Base-by-base conservation (phyloP, 768 basidiomycete genomes). In the Gloeostereum incarnatum region DNA sequence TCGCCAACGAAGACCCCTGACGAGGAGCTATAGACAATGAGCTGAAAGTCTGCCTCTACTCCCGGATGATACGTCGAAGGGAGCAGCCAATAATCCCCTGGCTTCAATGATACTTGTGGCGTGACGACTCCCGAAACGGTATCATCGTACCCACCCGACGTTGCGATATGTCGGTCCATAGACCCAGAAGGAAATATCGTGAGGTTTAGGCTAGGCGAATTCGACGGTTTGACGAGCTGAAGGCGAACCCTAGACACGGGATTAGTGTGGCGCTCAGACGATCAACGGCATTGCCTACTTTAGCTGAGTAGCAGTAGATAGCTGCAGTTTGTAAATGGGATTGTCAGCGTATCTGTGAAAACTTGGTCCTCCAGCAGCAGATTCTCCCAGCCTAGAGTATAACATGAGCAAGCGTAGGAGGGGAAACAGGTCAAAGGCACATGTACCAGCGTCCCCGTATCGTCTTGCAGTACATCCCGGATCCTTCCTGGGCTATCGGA, bases 131-230 rank as follows among this genome's bases (percentile, higher is more conserved):
- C 91, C 0, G 80, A 75, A 20, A 81, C 57, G 0, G 71, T 63
- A 44, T 92, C 87, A 18, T 78, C 71, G 50, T 92, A 94, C 0
- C 82, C 72, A 1, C 89, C 90, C 0, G 90, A 89, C 0, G 88
- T 86, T 1, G 67, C 56, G 4, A 86, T 50, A 24, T 69, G 69
- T 6, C 53, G 50, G 19, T 60, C 57, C n/a, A 69, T 39, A 2
- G 44, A 36, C 11, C 53, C 52, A n/a, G 62, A 50, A 0, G 65
- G 56, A 43, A 74, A 78, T 6, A 86, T 48, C 0, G 81, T 73
- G 9, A 84, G 59, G 45, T 88, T 82, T 38, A 83, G 57, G 0
- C 77, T 57, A 4, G 66, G 55, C 10, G 66, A 45, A 0, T 64
- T 60, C 0, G 67, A 62, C 2, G 68, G 58, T 2, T 66, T 59